A percentile compares a stretch with the other conserved stretches of the same genome.
These are phyloP conservation scores for Dissophora globulifera DNA, from an alignment of 192 early-diverging fungal genomes.

Conservation along the genomic window DNA sequence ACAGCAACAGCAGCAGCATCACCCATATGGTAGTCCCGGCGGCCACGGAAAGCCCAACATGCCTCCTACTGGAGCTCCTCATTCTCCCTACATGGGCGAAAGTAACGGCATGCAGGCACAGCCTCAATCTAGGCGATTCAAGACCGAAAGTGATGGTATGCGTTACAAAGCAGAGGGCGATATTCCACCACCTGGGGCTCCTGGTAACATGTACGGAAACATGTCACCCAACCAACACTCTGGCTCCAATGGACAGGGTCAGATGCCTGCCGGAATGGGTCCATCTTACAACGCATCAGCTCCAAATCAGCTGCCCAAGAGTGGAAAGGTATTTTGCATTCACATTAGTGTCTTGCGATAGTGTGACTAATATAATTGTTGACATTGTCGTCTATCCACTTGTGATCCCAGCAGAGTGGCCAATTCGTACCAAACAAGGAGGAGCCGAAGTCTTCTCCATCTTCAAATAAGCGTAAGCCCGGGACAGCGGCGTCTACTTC, in stretches of 20 bases:
- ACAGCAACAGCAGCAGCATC: conserved; percentile 39
- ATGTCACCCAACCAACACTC: conserved; percentile 57
- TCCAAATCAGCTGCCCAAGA: conserved; percentile 28
- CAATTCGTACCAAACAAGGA: conserved; percentile 27
- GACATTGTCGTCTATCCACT: background rate
- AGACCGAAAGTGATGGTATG: conserved; percentile 43
- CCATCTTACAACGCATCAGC: conserved; percentile 33
- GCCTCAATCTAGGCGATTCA: conserved; percentile 50
- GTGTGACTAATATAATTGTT: too few species aligned
- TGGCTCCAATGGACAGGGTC: conserved; percentile 53
- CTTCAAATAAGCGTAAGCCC: conserved; percentile 32
- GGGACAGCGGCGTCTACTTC: conserved; percentile 25
- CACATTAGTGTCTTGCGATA: too few species aligned
- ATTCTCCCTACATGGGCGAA: conserved; percentile 58
- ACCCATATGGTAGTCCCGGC: conserved; percentile 23
- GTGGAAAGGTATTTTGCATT: conserved; percentile 16
- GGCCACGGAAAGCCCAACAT: conserved; percentile 49
- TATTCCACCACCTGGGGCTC: conserved; percentile 43
- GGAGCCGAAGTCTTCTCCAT: conserved; percentile 25
- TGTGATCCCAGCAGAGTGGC: too few species aligned
- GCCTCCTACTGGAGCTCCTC: conserved; percentile 39
- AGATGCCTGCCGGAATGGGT: conserved; percentile 57
- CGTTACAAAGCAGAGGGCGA: conserved; percentile 45
- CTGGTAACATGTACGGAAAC: conserved; percentile 43
- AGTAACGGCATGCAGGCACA: conserved; percentile 24